These are phyloP conservation scores for Colletotrichum lindemuthianum DNA, from an alignment of 2,329 filamentous ascomycete species.

Conservation along the genomic window DNA sequence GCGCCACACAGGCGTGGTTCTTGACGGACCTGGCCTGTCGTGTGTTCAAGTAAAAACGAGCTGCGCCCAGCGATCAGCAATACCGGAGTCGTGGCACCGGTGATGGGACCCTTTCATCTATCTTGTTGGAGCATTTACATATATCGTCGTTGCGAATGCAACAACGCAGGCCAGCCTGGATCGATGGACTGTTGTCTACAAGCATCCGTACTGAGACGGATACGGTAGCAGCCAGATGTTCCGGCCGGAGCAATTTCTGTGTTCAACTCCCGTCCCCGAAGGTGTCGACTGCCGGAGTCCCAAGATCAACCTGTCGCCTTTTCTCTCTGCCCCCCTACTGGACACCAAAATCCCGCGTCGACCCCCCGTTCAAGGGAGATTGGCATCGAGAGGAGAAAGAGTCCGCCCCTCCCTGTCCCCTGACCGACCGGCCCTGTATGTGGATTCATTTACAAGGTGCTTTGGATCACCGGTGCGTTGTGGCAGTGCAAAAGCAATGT, in stretches of 20 bases:
- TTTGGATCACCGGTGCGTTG: constrained; percentile 13
- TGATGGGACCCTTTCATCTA: constrained; percentile 8
- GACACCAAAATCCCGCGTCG: constrained; percentile 25
- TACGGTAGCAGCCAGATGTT: constrained; percentile 27
- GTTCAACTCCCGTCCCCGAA: constrained; percentile 31
- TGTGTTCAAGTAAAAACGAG: constrained; percentile 15
- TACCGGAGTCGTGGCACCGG: constrained; percentile 22
- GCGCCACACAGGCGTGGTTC: neutral
- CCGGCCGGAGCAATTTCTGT: constrained; percentile 32
- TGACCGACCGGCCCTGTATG: constrained; percentile 22
- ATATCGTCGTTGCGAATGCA: constrained; percentile 12
- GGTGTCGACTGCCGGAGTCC: constrained; percentile 33
- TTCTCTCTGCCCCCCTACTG: constrained; percentile 12
- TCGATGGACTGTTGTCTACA: neutral
- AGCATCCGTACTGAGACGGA: too few relatives aligned
- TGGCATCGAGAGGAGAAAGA: constrained; percentile 5
- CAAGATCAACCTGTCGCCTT: neutral
- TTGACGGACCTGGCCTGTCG: neutral
- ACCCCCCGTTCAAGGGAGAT: constrained; percentile 24
- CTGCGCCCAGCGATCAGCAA: constrained; percentile 31
- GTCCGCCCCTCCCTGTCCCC: constrained; percentile 4
- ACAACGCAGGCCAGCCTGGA: constrained; percentile 11
- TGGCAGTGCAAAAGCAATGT: constrained; percentile 33
- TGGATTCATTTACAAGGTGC: constrained; percentile 8
- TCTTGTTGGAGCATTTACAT: too few relatives aligned